Evolutionary conservation across 805 yeast species (phyloP), one percentile per base, ranked within the genome.

Genomic region (Yarrowia yakushimensis): DNA sequence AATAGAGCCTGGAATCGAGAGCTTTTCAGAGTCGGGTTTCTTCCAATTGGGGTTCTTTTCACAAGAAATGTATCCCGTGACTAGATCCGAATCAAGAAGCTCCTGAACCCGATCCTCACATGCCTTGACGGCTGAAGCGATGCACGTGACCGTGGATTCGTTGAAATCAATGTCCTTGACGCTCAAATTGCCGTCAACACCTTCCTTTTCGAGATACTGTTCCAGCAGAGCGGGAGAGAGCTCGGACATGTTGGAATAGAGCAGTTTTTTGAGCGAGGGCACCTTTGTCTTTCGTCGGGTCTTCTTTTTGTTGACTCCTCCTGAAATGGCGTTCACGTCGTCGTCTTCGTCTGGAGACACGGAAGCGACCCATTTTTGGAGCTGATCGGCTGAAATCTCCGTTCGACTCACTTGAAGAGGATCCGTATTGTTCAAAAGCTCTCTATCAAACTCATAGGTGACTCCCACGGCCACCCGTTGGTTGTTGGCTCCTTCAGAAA

Each of bases 141-240:
- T 70, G n/a, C 63, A 60, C 0, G 69, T 69, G 0, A 76, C 66
- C 3, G 74, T 68, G 1, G 60, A 43, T 1, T 66, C 68, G 7
- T 42, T 64, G 23, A 63, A 63, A 5, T 57, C 65, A n/a, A 65
- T 34, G 15, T 72, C 73, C 2, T 67, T 65, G 8, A 73, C 64
- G 30, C 79, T 72, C 18, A 73, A 70, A 4, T 72, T 78, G 0
- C 86, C 81, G 25, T 80, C 77, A 2, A 91, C 72, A 0, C 77
- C 83, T 23, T 72, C 69, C 12, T 74, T 74, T 8, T 71, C 72
- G 52, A 92, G 74, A 27, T 78, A 77, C 64, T 85, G 85, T 48
- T 85, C 86, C 10, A 93, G 79, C 69, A 93, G 75, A 63, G 90
- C 96, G 7, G 93, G 82, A 0, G 97, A 87, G 30, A 92, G 74